Conservation (phyloP, 495 filamentous ascomycete genomes). For the Stereocaulon alpinum region DNA sequence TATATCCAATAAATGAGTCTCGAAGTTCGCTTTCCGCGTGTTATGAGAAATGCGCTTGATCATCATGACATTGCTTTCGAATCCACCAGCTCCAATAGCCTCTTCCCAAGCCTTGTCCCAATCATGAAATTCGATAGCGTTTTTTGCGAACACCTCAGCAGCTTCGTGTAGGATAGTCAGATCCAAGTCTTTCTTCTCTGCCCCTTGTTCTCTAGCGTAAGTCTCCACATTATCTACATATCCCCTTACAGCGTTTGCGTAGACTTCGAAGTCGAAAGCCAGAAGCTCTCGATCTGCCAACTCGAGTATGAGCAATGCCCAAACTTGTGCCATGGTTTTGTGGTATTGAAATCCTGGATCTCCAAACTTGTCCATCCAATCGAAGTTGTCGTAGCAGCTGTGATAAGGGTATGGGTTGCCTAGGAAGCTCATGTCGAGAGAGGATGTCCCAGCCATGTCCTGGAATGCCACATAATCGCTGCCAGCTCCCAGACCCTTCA, state of each 20-base stretch:
- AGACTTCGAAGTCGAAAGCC: constrained; percentile 74
- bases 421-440: constrained; percentile 73
- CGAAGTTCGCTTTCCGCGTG: constrained; percentile 61
- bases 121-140: constrained; percentile 54
- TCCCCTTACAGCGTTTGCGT: constrained; percentile 48
- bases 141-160: constrained; percentile 43
- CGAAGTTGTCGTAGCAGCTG: constrained; percentile 80
- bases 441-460: constrained; percentile 83
- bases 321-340: constrained; percentile 64
- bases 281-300: constrained; percentile 69
- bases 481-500: constrained; percentile 63
- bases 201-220: constrained; percentile 49
- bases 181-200: constrained; percentile 36
- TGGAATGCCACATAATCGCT: constrained; percentile 91
- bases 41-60: constrained; percentile 59
- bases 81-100: constrained; percentile 50
- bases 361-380: constrained; percentile 69
- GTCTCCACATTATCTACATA: constrained; percentile 58
- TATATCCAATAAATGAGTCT: constrained; percentile 71
- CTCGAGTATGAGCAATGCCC: constrained; percentile 75
- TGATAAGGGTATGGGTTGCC: constrained; percentile 60
- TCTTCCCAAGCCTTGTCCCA: constrained; percentile 69
- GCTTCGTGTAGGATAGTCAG: constrained; percentile 52
- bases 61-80: constrained; percentile 56
- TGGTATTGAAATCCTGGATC: constrained; percentile 83